Evolutionary conservation across 164 flowering plant species (phyloP), one percentile per base, ranked within the genome.

Genomic region (Chimonanthus salicifolius): DNA sequence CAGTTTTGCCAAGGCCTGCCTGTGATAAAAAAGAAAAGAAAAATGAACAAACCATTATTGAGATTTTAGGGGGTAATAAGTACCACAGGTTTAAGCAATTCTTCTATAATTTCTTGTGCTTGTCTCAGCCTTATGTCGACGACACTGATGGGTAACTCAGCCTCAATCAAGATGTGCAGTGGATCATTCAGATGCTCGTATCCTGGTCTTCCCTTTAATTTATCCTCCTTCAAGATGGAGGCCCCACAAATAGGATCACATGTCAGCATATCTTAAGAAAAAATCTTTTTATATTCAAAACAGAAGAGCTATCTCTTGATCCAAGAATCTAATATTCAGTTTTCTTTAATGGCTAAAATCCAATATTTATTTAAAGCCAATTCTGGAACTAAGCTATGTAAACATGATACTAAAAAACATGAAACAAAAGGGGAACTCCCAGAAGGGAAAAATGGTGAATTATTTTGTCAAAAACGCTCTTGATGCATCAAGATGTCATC

Each of bases 141-240:
- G 45, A 86, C 72, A 67, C 88, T 89, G 51, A 83, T 88, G 5
- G 98, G 97, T 70, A 91, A 87, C 76, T 93, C 96, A 66, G 93
- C 98, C 77, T 93, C 98, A 70, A 93, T 78, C 74, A 93, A 75
- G 44, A 93, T 79, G 67, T 93, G 96, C 43, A 93, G 78, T 1
- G 91, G 98, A 75, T 92, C 98, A 69, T 87, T 91, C 8, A 93
- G 85, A 77, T 92, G 98, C 79, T 91, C 98, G 69, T 91, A 92
- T 8, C 98, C 98, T 60, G 94, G 90, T 80, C 87, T 91, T 51
- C 84, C 98, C 72, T 87, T 87, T 16, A 91, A 75, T 62, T 86
- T 89, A 70, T 92, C 98, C 81, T 92, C 98, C 98, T 91, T 58
- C 6, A 79, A 50, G 20, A 48, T 16, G 43, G n/a, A 66, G 15